Evolutionary conservation across 2,329 filamentous ascomycete genomes (phyloP).

Genomic region (Fusarium torulosum): DNA sequence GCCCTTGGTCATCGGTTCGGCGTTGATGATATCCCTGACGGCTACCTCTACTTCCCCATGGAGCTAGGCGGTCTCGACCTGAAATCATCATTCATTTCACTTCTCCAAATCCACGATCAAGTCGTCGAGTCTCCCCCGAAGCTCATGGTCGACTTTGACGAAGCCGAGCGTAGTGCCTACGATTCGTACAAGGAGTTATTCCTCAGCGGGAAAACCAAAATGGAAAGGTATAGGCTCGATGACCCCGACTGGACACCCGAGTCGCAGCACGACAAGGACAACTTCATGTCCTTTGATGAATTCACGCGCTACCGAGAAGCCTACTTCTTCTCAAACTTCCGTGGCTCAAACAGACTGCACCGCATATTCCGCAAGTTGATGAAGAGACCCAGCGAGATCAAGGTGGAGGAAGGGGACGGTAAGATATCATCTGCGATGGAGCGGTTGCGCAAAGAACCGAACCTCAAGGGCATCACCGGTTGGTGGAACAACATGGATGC

Average conservation of each 20-base stretch:
- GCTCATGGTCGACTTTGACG: constrained; percentile 51
- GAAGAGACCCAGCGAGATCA: constrained; percentile 47
- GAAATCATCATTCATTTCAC: constrained; percentile 59
- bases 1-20: constrained; percentile 66
- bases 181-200: constrained; percentile 54
- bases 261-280: constrained; percentile 47
- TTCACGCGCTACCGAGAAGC: constrained; percentile 59
- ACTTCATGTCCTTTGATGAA: constrained; percentile 61
- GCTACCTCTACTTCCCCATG: constrained; percentile 62
- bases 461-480: constrained; percentile 39
- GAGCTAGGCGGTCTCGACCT: constrained; percentile 62
- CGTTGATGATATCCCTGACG: constrained; percentile 58
- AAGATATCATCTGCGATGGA: constrained; percentile 44
- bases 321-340: constrained; percentile 49
- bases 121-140: constrained; percentile 49
- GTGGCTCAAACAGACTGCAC: constrained; percentile 41
- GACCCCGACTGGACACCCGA: constrained; percentile 50
- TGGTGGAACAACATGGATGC: constrained; percentile 53
- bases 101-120: constrained; percentile 55
- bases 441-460: constrained; percentile 33
- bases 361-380: constrained; percentile 55
- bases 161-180: constrained; percentile 54
- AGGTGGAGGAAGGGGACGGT: constrained; percentile 45
- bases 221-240: constrained; percentile 16
- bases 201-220: constrained; percentile 35